Evolutionary conservation across 331 rosid species (phyloP).

Genomic region (Malus hybrid): DNA sequence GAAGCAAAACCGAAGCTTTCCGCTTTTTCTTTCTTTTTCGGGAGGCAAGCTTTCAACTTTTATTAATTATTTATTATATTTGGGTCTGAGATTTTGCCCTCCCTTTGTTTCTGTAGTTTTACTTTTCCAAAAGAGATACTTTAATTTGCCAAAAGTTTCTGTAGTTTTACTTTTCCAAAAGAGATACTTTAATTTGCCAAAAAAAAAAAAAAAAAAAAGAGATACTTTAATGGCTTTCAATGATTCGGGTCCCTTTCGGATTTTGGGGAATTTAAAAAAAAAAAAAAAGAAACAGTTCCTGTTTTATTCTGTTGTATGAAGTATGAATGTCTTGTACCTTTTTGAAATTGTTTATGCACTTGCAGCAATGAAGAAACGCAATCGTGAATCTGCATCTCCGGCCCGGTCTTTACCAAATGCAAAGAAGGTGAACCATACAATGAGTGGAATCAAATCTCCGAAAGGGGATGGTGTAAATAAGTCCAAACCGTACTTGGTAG

Average conservation of each 20-base stretch:
- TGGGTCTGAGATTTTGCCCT: conserved; percentile 15
- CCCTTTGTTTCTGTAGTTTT: conserved; percentile 1
- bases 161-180: conserved; percentile 10
- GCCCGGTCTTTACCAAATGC: conserved; percentile 32
- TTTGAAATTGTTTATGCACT: neutral
- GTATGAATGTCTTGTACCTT: neutral
- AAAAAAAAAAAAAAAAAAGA: too few relatives aligned
- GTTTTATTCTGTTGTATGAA: neutral
- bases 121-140: conserved; percentile 17
- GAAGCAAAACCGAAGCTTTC: conserved; percentile 36
- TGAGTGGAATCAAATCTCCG: conserved; percentile 16
- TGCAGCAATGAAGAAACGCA: conserved; percentile 68
- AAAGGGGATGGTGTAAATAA: too few relatives aligned
- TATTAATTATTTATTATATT: neutral
- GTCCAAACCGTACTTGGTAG: too few relatives aligned
- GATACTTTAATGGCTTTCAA: conserved; percentile 19
- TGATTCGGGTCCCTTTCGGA: conserved; percentile 13
- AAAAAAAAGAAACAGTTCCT: neutral
- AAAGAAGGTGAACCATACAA: conserved; percentile 37
- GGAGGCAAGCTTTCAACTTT: conserved; percentile 25
- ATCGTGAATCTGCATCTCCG: conserved; percentile 39
- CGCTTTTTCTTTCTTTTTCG: conserved; percentile 27
- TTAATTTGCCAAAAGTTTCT: conserved; percentile 4
- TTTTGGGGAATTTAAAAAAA: neutral
- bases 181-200: too few relatives aligned